A percentile compares a stretch with the other conserved stretches of the same genome.
phyloP scores from a whole-genome alignment of 371 early-diverging fungal genomes.

The Rhizopus microsporus region DNA sequence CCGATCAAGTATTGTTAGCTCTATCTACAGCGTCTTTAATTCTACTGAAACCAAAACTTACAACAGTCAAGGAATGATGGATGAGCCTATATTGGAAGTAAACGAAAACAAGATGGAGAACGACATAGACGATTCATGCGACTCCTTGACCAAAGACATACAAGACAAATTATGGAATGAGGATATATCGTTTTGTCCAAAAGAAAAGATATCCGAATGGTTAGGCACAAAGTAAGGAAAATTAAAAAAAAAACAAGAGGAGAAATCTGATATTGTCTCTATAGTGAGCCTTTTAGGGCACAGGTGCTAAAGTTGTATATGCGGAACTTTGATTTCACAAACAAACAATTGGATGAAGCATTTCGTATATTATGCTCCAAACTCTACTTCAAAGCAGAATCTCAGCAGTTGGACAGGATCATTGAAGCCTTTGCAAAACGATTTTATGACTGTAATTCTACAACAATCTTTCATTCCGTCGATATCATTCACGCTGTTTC shows the following conservation, averaged over 20 bases:
- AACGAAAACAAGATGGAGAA: not conserved
- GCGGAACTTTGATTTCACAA: slow-evolving; percentile 70
- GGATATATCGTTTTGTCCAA: slow-evolving; percentile 15
- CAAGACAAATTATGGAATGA: slow-evolving; percentile 21
- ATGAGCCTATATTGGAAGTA: not conserved
- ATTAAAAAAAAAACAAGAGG: not conserved
- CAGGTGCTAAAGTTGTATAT: slow-evolving; percentile 58
- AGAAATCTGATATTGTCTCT: not conserved
- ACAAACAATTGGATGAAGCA: slow-evolving; percentile 68
- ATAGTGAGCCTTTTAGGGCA: slow-evolving; percentile 39
- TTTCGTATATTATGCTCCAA: slow-evolving; percentile 73
- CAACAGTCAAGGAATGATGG: too few relatives aligned
- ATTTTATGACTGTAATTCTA: slow-evolving; percentile 76
- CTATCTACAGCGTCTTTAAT: not conserved
- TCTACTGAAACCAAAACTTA: not conserved
- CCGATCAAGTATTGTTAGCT: not conserved
- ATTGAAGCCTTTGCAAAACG: slow-evolving; percentile 74
- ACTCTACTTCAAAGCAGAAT: slow-evolving; percentile 80
- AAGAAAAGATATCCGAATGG: slow-evolving; percentile 23
- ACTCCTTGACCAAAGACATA: not conserved
- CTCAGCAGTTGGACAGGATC: slow-evolving; percentile 86
- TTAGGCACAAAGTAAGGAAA: slow-evolving; percentile 20
- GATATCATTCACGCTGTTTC: slow-evolving; percentile 80
- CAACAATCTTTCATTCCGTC: slow-evolving; percentile 12
- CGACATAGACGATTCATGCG: not conserved